Evolutionary conservation across 305 asterid genomes (phyloP).

Genomic region (Fraxinus greggii): DNA sequence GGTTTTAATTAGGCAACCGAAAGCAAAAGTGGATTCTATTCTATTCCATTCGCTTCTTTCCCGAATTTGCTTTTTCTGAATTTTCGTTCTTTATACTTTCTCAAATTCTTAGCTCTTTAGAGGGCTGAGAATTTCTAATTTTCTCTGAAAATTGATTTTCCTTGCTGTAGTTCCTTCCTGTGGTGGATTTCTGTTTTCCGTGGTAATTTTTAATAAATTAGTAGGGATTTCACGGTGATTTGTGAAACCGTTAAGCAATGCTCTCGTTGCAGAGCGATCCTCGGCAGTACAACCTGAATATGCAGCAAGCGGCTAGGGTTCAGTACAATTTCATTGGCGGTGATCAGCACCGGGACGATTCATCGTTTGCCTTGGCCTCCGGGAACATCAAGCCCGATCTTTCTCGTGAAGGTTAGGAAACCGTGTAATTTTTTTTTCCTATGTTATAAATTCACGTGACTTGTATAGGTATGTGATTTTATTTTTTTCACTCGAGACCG

Average conservation of each 20-base stretch:
- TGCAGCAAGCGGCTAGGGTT: conserved; percentile 53
- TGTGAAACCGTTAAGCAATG: conserved; percentile 45
- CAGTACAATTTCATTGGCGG: conserved; percentile 42
- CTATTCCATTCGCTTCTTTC: neutral
- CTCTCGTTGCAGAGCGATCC: conserved; percentile 91
- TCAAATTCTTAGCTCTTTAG: neutral
- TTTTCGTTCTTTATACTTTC: neutral
- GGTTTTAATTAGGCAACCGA: neutral
- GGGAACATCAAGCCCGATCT: conserved; percentile 41
- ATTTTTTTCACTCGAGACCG: neutral
- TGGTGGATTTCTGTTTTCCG: conserved; percentile 1
- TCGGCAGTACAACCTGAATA: conserved; percentile 58
- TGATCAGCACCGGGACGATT: conserved; percentile 50
- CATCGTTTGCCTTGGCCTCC: conserved; percentile 33
- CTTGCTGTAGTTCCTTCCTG: neutral
- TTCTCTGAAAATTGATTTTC: neutral
- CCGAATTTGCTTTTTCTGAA: neutral
- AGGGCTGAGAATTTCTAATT: neutral
- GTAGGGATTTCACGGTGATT: neutral
- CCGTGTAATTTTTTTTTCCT: neutral
- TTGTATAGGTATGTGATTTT: neutral
- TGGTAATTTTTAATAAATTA: neutral
- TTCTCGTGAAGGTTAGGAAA: conserved; percentile 41
- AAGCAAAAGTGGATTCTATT: conserved; percentile 3
- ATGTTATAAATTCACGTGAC: neutral